Conservation (phyloP, 495 filamentous ascomycete species). For the Trichocladium antarcticum region DNA sequence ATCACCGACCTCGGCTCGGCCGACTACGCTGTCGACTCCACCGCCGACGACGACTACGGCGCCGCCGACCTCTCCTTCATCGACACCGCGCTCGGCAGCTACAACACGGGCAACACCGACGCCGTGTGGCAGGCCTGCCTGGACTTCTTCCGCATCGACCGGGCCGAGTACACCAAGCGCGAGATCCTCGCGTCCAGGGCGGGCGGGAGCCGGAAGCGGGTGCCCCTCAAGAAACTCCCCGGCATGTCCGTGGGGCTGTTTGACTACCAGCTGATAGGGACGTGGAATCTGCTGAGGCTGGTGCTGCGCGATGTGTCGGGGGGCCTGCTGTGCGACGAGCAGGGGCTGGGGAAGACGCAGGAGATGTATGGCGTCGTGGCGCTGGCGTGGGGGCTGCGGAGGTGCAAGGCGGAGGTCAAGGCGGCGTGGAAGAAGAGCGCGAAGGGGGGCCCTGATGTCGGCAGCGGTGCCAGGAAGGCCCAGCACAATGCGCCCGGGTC, state of each 20-base stretch:
- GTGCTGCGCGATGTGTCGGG: conserved; percentile 12
- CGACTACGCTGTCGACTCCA: not conserved
- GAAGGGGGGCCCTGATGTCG: not conserved
- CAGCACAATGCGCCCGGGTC: conserved; percentile 5
- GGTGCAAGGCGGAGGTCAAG: conserved; percentile 13
- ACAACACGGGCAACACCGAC: conserved; percentile 13
- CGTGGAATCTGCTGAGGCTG: conserved; percentile 14
- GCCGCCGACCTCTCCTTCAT: conserved; percentile 5
- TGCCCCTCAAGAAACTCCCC: conserved; percentile 17
- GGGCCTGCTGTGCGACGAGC: conserved; percentile 20
- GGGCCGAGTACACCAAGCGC: conserved; percentile 2
- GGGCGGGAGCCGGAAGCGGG: not conserved
- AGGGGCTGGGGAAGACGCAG: conserved; percentile 24
- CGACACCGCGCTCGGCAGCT: conserved; percentile 19
- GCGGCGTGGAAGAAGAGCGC: not conserved
- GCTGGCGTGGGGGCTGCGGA: conserved; percentile 9
- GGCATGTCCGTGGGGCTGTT: conserved; percentile 19
- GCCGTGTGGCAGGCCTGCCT: conserved; percentile 8
- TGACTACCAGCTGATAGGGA: conserved; percentile 23
- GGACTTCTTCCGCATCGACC: conserved; percentile 14
- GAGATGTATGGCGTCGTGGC: conserved; percentile 20
- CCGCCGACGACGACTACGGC: conserved; percentile 17
- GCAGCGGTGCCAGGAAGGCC: not conserved
- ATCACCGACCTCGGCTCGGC: not conserved
- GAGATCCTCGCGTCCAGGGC: not conserved